Conservation (phyloP, 2,329 filamentous ascomycete species). For the Arthrocladium fulminans region DNA sequence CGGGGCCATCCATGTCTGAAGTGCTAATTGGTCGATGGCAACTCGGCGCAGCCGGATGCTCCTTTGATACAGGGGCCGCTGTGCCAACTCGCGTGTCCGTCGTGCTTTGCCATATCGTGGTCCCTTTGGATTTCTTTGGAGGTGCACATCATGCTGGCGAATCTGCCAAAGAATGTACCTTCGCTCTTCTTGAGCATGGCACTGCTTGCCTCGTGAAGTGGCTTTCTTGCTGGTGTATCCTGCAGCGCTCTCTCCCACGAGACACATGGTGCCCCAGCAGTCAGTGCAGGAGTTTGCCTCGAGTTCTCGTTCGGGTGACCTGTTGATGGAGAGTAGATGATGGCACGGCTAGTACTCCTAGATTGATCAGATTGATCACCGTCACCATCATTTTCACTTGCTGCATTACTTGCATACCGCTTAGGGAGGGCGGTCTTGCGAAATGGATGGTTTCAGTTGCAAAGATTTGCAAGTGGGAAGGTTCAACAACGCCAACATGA, state of each 20-base stretch:
- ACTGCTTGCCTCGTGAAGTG: constrained; percentile 1
- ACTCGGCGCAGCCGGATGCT: no score
- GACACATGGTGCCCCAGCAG: no score
- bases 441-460: constrained; percentile 11
- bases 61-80: background rate
- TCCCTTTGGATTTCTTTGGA: constrained; percentile 2
- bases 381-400: background rate
- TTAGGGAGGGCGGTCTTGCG: constrained; percentile 8
- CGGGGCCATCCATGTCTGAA: background rate
- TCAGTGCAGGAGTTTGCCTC: constrained; percentile 12
- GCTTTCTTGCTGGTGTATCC: constrained; percentile 13
- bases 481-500: no score
- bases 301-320: constrained; percentile 20
- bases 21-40: constrained; percentile 3
- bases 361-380: constrained; percentile 14
- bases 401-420: background rate
- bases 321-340: constrained; percentile 21
- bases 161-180: constrained; percentile 5
- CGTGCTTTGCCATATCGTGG: background rate
- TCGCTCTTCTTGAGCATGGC: constrained; percentile 8
- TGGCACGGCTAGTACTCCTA: constrained; percentile 15
- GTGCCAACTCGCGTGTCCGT: constrained; percentile 1
- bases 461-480: no score
- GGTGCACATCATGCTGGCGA: constrained; percentile 3
- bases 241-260: background rate